These are phyloP conservation scores for Trichoderma gracile DNA, from an alignment of 2,329 filamentous ascomycete genomes.

Conservation along the genomic window DNA sequence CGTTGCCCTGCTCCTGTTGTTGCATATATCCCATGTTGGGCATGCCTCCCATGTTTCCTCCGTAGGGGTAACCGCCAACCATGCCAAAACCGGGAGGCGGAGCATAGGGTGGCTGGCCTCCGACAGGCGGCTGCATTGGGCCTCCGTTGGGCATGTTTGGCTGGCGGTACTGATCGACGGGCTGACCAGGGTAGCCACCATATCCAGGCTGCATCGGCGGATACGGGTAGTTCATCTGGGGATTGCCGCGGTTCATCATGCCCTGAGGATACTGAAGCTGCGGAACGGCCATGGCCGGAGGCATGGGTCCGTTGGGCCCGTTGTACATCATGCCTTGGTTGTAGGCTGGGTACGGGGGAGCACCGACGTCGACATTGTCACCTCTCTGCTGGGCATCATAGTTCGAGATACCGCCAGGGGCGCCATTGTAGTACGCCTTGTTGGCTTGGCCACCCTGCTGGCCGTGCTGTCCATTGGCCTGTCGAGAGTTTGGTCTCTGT, in stretches of 20 bases:
- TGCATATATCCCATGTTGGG: conserved; percentile 51
- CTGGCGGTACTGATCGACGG: conserved; percentile 58
- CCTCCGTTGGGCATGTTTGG: conserved; percentile 53
- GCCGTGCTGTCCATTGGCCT: conserved; percentile 47
- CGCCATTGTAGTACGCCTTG: conserved; percentile 55
- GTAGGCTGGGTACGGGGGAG: conserved; percentile 53
- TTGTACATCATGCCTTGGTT: conserved; percentile 56
- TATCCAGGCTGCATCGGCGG: conserved; percentile 58
- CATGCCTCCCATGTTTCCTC: conserved; percentile 51
- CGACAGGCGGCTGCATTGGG: conserved; percentile 49
- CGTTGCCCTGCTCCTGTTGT: conserved; percentile 56
- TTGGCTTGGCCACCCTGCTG: conserved; percentile 45
- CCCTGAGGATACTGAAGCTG: conserved; percentile 61
- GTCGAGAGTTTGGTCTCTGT: conserved; percentile 58
- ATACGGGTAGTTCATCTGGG: conserved; percentile 59
- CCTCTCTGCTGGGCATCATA: conserved; percentile 56
- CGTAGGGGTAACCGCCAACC: conserved; percentile 49
- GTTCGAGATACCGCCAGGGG: conserved; percentile 40
- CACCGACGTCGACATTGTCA: conserved; percentile 53
- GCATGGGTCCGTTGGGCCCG: conserved; percentile 47
- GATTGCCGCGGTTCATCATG: conserved; percentile 55
- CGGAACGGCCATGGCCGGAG: conserved; percentile 51
- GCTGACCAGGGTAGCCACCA: conserved; percentile 52
- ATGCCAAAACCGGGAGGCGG: conserved; percentile 53
- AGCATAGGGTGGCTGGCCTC: conserved; percentile 47